Evolutionary conservation across 73 alveolate species (phyloP), one percentile per base, ranked within the genome.

Genomic region (Symbiodinium pilosum): DNA sequence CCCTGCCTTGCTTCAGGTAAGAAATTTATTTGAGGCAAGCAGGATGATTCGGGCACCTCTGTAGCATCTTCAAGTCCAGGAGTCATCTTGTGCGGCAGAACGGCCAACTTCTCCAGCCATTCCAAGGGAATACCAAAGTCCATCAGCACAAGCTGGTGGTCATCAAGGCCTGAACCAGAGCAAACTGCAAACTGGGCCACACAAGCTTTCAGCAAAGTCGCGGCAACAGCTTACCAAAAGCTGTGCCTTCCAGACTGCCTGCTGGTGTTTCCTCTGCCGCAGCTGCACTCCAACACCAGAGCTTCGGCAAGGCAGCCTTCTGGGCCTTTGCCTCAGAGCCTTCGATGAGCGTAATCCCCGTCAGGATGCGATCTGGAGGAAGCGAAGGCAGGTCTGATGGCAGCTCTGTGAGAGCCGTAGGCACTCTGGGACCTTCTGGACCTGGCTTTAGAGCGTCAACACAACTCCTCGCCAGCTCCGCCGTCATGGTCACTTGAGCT

Each of bases 41-140:
- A 5, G 16, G 16, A 0, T 2, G n/a, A 21, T 5, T 54, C 71
- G n/a, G 26, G 16, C 4, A 30, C 32, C 26, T 54, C 30, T 4
- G 71, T 54, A 21, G 26, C 16, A 21, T 21, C 71, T 12, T 26
- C 77, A 64, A 28, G 77, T 64, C 77, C 77, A 26, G 36, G 77
- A 64, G 38, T 64, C 97, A 69, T 88, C 36, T 8, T 38, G 84
- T 91, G 89, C 7, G 75, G 81, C 1, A 52, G 77, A 38, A n/a
- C 51, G 18, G 88, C 97, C 34, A 41, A 7, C 16, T 24, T 41
- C 28, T 64, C 87, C 52, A 91, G 77, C 51, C 71, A 75, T 34
- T 32, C 54, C 20, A 43, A 34, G 8, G 77, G 38, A 9, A 91
- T 42, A 5, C 97, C 88, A 18, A 91, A 91, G 54, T 71, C 81